A percentile compares a stretch with the other conserved stretches of the same genome.
Evolutionary conservation across 805 yeast species (phyloP).

Genomic region (Wickerhamiella lipophila): DNA sequence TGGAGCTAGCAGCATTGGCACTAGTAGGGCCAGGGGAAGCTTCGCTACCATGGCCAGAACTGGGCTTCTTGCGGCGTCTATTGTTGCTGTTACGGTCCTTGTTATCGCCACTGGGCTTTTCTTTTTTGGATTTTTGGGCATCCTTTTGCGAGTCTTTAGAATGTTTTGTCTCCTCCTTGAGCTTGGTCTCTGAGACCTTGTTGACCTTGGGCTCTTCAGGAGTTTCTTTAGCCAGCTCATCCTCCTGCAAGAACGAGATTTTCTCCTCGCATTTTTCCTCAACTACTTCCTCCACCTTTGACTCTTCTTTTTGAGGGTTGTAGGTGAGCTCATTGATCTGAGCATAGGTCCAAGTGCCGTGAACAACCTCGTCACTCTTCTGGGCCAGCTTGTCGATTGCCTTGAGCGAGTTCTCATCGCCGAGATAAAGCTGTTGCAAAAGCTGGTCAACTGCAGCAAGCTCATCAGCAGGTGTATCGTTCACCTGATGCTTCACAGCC

Average conservation of each 20-base stretch:
- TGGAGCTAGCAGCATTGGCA: neutral
- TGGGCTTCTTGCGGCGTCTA: slow-evolving; percentile 1
- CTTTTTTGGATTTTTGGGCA: neutral
- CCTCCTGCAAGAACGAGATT: slow-evolving; percentile 16
- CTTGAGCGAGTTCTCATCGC: slow-evolving; percentile 26
- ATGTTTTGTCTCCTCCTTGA: neutral
- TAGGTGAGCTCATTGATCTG: slow-evolving; percentile 8
- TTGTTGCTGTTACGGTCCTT: neutral
- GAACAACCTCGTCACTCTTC: slow-evolving; percentile 23
- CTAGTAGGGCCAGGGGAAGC: neutral
- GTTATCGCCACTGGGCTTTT: neutral
- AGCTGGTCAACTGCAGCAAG: slow-evolving; percentile 25
- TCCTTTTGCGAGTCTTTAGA: neutral
- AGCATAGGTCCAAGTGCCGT: slow-evolving; percentile 14
- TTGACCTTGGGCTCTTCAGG: slow-evolving; percentile 2
- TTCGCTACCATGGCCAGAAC: neutral
- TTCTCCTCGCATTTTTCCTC: neutral
- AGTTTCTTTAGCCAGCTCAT: slow-evolving; percentile 10
- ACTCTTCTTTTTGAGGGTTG: neutral
- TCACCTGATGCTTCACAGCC: slow-evolving; percentile 25
- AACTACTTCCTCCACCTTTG: neutral
- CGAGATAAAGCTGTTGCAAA: slow-evolving; percentile 25
- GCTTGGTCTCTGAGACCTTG: neutral
- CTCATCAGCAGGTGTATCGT: slow-evolving; percentile 18
- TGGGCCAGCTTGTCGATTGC: slow-evolving; percentile 24